Conservation (phyloP, 352 stramenopile species). For the Phytopythium vexans region DNA sequence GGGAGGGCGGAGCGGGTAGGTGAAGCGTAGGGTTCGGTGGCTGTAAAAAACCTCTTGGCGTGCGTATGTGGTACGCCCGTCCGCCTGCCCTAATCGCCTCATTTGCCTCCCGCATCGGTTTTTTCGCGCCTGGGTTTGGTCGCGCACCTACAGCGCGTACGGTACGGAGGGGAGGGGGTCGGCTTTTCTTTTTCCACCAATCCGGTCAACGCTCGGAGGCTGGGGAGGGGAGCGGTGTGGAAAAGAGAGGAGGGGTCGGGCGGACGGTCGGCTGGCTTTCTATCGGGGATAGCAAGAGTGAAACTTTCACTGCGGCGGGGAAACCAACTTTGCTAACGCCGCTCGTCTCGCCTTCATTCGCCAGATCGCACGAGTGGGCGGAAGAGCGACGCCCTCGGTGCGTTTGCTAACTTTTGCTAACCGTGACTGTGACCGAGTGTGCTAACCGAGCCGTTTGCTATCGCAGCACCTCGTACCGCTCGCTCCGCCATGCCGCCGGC, state of each 20-base stretch:
- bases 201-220: neutral
- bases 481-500: conserved; percentile 5
- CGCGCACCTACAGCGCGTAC: no score
- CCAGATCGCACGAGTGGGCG: no score
- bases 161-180: no score
- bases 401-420: no score
- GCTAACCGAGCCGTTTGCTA: no score
- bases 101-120: neutral
- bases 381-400: no score
- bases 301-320: neutral
- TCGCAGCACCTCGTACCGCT: no score
- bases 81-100: neutral
- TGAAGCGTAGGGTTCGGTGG: conserved; percentile 2
- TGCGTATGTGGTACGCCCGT: neutral
- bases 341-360: no score
- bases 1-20: neutral
- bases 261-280: neutral
- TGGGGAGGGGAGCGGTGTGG: neutral
- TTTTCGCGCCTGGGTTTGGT: neutral
- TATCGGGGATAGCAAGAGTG: neutral
- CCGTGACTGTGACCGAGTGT: neutral
- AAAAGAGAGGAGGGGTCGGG: neutral
- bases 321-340: neutral
- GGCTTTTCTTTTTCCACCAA: neutral
- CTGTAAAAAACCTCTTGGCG: neutral